Conservation (phyloP, 2,329 filamentous ascomycete species). For the Coniochaeta sp. region DNA sequence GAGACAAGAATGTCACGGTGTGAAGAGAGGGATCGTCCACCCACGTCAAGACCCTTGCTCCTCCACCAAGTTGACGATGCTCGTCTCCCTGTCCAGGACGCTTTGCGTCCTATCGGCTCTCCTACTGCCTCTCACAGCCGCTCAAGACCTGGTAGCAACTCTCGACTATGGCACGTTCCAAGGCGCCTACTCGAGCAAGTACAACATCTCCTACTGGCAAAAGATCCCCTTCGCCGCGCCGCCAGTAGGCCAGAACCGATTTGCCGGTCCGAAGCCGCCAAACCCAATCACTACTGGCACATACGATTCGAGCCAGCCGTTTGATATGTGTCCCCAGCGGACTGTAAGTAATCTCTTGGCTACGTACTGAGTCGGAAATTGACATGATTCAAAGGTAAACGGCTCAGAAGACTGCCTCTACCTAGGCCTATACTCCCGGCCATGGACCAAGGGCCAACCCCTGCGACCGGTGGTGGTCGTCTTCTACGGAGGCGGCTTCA, state of each 20-base stretch:
- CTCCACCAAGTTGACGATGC: background rate
- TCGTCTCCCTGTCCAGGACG: background rate
- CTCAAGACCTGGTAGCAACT: slow-evolving; percentile 23
- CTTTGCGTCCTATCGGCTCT: background rate
- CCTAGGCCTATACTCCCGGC: slow-evolving; percentile 50
- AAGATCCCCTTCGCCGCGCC: slow-evolving; percentile 56
- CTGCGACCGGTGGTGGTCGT: slow-evolving; percentile 50
- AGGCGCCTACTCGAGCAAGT: slow-evolving; percentile 40
- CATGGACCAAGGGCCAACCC: slow-evolving; percentile 36
- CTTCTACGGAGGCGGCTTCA: slow-evolving; percentile 56
- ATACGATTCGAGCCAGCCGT: slow-evolving; percentile 40
- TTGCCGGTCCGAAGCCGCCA: slow-evolving; percentile 53
- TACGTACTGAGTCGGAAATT: background rate
- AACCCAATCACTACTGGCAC: slow-evolving; percentile 33
- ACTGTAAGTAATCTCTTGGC: slow-evolving; percentile 25
- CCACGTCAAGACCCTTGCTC: background rate
- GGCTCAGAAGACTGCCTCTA: slow-evolving; percentile 55
- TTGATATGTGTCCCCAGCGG: slow-evolving; percentile 52
- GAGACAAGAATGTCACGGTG: background rate
- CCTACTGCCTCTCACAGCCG: background rate
- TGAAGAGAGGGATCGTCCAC: background rate
- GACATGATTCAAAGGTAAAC: slow-evolving; percentile 26
- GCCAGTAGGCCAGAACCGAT: slow-evolving; percentile 48
- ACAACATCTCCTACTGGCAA: slow-evolving; percentile 52
- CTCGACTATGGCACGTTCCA: slow-evolving; percentile 44